Base-by-base conservation (phyloP, 495 filamentous ascomycete genomes). In the Podospora fimiseda region DNA sequence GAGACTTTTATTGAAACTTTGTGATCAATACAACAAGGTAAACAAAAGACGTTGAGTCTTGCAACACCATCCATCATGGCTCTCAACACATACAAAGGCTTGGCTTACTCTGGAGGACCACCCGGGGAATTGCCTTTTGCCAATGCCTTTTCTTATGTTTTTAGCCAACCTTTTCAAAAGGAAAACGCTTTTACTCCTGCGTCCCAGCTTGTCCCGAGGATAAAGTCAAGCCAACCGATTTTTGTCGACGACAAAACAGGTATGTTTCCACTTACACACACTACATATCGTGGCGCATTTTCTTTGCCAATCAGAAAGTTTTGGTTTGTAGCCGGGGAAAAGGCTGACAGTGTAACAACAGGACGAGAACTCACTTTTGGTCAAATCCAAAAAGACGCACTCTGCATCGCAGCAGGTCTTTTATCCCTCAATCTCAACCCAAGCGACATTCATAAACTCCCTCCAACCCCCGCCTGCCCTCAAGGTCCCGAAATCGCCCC, bases 181-280 rank as follows among this genome's bases (percentile, higher is more conserved):
- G 41, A 53, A 33, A 58, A 41, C 44, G 55, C 55, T 33, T 66
- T 59, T 43, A 57, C 53, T 0, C 63, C 63, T 21, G 22, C 52
- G 5, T 24, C 44, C 2, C 63, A 63, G n/a, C 19, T n/a, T 1
- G 40, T 68, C 37, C 45, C 57, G 27, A 54, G 24, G 47, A 56
- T 64, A 20, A 57, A 64, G 21, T 41, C 55, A 13, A 45, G 43
- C 20, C 20, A 61, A 41, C 58, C 54, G 16, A 59, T 68, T 36
- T 68, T 68, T 52, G 53, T 68, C 11, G 63, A 68, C 43, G 60
- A 68, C 44, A 48, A 49, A 30, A 48, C 61, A 33, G 57, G 61
- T 62, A 51, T 19, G 63, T 50, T 18, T 2, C 24, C 8, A 37
- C 41, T 14, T 45, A 8, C 21, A 2, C 43, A 22, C 14, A 3